These are phyloP conservation scores for Yamadazyma akitaensis DNA, from an alignment of 805 yeast genomes.

Conservation along the genomic window DNA sequence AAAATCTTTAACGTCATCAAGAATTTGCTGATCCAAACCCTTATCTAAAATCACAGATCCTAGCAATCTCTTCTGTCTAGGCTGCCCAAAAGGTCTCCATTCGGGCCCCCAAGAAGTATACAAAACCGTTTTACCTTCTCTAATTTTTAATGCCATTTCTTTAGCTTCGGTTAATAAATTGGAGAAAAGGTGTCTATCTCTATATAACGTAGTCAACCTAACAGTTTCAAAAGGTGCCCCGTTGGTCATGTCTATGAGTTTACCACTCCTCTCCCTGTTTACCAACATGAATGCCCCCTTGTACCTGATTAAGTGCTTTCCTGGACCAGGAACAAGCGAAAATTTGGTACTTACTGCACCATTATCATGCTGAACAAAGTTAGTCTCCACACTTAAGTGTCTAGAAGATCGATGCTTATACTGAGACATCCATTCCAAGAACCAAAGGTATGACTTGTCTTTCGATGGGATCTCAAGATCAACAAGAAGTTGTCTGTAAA, in stretches of 20 bases:
- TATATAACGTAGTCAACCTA: slow-evolving; percentile 83
- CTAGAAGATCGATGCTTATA: slow-evolving; percentile 72
- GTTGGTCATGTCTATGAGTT: slow-evolving; percentile 80
- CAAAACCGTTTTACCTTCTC: slow-evolving; percentile 91
- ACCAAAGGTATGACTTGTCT: slow-evolving; percentile 93
- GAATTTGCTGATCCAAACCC: slow-evolving; percentile 63
- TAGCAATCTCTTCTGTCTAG: slow-evolving; percentile 78
- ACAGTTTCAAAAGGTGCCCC: slow-evolving; percentile 97
- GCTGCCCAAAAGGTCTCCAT: slow-evolving; percentile 98
- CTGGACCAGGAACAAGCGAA: slow-evolving; percentile 95
- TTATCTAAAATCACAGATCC: slow-evolving; percentile 84
- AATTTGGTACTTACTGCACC: slow-evolving; percentile 87
- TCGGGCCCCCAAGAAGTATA: slow-evolving; percentile 97
- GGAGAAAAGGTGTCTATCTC: slow-evolving; percentile 69
- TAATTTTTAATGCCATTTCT: slow-evolving; percentile 68
- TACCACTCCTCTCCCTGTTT: slow-evolving; percentile 85
- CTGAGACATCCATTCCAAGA: slow-evolving; percentile 92
- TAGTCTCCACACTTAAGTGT: slow-evolving; percentile 88
- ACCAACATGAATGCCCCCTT: slow-evolving; percentile 86
- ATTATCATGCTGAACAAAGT: slow-evolving; percentile 82
- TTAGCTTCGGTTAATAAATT: slow-evolving; percentile 83
- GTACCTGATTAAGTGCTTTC: slow-evolving; percentile 83
- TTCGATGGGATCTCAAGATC: slow-evolving; percentile 91
- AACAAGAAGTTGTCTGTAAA: slow-evolving; percentile 80
- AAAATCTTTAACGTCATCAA: slow-evolving; percentile 77